phyloP scores from a whole-genome alignment of 2,329 filamentous ascomycete species.

The Alternaria ethzedia region DNA sequence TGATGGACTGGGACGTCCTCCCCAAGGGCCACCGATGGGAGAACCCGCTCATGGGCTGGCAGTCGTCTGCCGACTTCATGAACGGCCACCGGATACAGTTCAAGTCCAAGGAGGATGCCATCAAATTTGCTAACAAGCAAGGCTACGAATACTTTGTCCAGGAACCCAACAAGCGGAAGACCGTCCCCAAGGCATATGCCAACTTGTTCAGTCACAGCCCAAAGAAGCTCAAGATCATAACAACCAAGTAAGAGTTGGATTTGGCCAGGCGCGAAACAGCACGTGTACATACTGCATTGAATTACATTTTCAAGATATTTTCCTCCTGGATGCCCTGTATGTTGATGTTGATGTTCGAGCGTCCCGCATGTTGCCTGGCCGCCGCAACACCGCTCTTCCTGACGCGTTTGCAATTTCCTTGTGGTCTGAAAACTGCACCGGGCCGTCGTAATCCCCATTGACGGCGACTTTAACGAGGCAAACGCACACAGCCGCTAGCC shows the following conservation, averaged over 20 bases:
- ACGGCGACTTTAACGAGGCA: neutral
- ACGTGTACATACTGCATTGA: constrained; percentile 38
- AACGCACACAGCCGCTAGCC: neutral
- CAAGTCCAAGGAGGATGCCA: constrained; percentile 91
- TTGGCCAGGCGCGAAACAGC: neutral
- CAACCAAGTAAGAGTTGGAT: constrained; percentile 70
- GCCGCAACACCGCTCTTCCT: neutral
- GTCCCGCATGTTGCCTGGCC: neutral
- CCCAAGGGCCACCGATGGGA: constrained; percentile 96
- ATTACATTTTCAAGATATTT: constrained; percentile 11
- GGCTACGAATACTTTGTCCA: constrained; percentile 99
- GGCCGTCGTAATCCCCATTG: neutral
- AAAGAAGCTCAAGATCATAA: constrained; percentile 82
- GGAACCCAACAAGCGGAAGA: constrained; percentile 87
- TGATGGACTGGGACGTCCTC: constrained; percentile 98
- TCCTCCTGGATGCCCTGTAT: neutral
- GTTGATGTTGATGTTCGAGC: neutral
- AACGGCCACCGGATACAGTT: constrained; percentile 92
- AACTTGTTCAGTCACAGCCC: constrained; percentile 91
- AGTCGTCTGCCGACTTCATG: constrained; percentile 93
- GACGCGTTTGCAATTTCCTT: neutral
- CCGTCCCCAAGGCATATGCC: constrained; percentile 91
- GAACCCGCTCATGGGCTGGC: constrained; percentile 98
- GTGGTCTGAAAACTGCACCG: neutral
- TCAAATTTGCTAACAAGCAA: constrained; percentile 96